phyloP scores from a whole-genome alignment of 129 eudicot species.

The Scalesia atractyloides region DNA sequence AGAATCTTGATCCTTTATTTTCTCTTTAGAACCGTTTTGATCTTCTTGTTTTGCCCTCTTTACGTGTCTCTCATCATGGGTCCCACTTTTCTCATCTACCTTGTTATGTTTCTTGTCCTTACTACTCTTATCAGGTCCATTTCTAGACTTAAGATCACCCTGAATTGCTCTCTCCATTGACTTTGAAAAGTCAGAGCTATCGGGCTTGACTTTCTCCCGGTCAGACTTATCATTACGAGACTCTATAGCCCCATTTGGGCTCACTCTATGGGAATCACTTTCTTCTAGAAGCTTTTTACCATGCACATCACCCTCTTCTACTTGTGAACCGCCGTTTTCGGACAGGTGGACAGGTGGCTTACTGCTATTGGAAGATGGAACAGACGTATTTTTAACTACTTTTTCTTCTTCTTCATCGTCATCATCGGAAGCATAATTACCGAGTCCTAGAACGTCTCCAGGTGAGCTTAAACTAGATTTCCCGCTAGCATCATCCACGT shows the following conservation, averaged over 20 bases:
- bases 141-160: conserved; percentile 42
- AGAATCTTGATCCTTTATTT: conserved; percentile 57
- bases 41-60: conserved; percentile 48
- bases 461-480: conserved; percentile 57
- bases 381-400: conserved; percentile 34
- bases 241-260: conserved; percentile 34
- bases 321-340: conserved; percentile 49
- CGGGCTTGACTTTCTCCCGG: conserved; percentile 34
- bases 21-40: conserved; percentile 53
- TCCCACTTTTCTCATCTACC: conserved; percentile 50
- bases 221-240: conserved; percentile 27
- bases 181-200: conserved; percentile 37
- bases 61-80: conserved; percentile 53
- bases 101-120: conserved; percentile 35
- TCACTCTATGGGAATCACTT: conserved; percentile 27
- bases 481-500: conserved; percentile 49
- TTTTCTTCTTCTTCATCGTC: conserved; percentile 63
- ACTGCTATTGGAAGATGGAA: conserved; percentile 35
- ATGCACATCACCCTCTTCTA: conserved; percentile 28
- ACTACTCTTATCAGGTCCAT: conserved; percentile 41
- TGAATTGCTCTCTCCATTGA: conserved; percentile 34
- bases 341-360: conserved; percentile 31
- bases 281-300: conserved; percentile 28
- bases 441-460: conserved; percentile 87
- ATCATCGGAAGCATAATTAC: conserved; percentile 89